These are phyloP conservation scores for Schrenkiella parvula DNA, from an alignment of 345 rosid species.

Conservation along the genomic window DNA sequence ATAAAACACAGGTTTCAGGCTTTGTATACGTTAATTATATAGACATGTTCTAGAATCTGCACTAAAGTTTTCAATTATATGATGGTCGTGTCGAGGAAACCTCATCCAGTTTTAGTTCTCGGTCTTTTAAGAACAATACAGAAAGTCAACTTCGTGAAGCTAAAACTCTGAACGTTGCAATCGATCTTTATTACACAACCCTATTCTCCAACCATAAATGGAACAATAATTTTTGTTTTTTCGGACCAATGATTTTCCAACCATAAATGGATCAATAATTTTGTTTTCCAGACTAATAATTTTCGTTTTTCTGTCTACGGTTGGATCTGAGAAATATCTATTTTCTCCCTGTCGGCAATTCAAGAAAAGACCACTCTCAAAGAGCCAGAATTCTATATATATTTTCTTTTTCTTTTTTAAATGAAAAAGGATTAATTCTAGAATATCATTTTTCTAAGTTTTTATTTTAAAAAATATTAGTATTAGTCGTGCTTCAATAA, in stretches of 20 bases:
- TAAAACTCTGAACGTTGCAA: slow-evolving; percentile 4
- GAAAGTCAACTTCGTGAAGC: slow-evolving; percentile 23
- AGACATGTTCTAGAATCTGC: not conserved
- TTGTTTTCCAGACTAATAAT: not conserved
- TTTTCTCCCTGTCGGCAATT: slow-evolving; percentile 26
- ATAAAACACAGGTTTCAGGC: not conserved
- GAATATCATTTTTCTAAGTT: no score
- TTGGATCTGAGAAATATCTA: slow-evolving; percentile 7
- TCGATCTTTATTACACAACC: slow-evolving; percentile 13
- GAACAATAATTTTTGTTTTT: not conserved
- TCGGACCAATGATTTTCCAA: slow-evolving; percentile 7
- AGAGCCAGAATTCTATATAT: not conserved
- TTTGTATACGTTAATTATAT: not conserved
- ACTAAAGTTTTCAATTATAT: not conserved
- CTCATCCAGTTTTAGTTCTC: not conserved
- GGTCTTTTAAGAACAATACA: not conserved
- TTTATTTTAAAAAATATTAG: no score
- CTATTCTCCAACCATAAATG: slow-evolving; percentile 22
- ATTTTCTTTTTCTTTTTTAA: not conserved
- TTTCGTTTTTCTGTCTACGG: not conserved
- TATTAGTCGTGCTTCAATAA: no score
- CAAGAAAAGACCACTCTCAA: slow-evolving; percentile 3
- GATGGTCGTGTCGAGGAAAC: not conserved
- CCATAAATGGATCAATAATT: not conserved
- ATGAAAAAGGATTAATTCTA: no score